These are phyloP conservation scores for Pyrus hybrid DNA, from an alignment of 331 rosid genomes.

Conservation along the genomic window DNA sequence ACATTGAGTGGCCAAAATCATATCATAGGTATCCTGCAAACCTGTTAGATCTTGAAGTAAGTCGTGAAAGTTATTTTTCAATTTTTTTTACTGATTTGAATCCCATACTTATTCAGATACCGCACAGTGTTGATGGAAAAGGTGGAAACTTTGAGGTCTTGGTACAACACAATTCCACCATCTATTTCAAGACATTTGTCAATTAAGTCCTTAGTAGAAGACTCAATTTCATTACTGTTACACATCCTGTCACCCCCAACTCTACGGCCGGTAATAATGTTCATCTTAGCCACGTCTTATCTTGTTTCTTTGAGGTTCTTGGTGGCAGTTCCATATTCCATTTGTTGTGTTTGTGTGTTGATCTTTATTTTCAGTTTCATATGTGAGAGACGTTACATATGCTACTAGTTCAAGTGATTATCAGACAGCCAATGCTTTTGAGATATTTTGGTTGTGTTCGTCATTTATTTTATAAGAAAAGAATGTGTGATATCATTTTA, in stretches of 20 bases:
- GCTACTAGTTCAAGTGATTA: background rate
- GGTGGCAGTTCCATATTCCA: slow-evolving; percentile 1
- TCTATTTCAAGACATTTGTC: slow-evolving; percentile 68
- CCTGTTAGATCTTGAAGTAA: slow-evolving; percentile 18
- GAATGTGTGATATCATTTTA: background rate
- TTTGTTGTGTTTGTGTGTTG: background rate
- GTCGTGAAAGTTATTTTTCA: background rate
- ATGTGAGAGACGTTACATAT: background rate
- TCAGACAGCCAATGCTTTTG: background rate
- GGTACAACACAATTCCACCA: slow-evolving; percentile 70
- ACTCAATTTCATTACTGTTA: slow-evolving; percentile 66
- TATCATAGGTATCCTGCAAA: slow-evolving; percentile 51
- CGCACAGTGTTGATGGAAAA: slow-evolving; percentile 55
- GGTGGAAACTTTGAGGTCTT: slow-evolving; percentile 59
- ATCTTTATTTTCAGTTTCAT: background rate
- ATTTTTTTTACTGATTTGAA: slow-evolving; percentile 6
- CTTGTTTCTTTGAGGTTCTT: background rate
- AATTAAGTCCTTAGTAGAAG: slow-evolving; percentile 62
- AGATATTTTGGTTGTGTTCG: background rate
- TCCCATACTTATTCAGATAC: slow-evolving; percentile 39
- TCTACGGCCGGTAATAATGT: slow-evolving; percentile 62
- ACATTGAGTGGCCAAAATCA: slow-evolving; percentile 89
- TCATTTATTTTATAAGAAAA: background rate
- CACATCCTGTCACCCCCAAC: slow-evolving; percentile 81
- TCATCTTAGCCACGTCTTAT: slow-evolving; percentile 5